Evolutionary conservation across 805 yeast species (phyloP).

Genomic region (Candida verbasci): DNA sequence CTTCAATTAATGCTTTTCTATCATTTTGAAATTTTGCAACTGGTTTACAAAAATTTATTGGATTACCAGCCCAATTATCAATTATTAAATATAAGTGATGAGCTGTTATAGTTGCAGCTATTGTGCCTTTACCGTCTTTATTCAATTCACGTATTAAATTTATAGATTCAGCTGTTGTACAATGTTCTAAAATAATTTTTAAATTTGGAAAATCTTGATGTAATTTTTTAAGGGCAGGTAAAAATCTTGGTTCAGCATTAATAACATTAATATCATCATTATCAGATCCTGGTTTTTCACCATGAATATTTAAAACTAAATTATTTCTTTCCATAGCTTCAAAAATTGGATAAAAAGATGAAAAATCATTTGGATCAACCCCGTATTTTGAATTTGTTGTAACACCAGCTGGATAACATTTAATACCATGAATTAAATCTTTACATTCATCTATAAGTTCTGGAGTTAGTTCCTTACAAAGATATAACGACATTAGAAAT

Average conservation of each 20-base stretch:
- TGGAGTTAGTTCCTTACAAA: constrained; percentile 77
- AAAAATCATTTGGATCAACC: constrained; percentile 89
- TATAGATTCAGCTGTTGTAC: constrained; percentile 88
- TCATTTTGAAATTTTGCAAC: constrained; percentile 93
- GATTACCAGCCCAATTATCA: constrained; percentile 96
- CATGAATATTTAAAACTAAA: constrained; percentile 84
- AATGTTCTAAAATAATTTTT: constrained; percentile 87
- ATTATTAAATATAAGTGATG: constrained; percentile 87
- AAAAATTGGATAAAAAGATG: constrained; percentile 83
- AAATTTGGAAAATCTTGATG: constrained; percentile 81
- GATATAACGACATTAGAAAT: constrained; percentile 86
- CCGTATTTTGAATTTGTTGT: constrained; percentile 95
- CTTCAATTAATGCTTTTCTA: constrained; percentile 71
- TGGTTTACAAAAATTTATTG: constrained; percentile 94
- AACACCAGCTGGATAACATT: constrained; percentile 98
- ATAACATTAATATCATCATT: constrained; percentile 74
- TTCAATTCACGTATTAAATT: constrained; percentile 64
- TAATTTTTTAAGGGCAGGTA: constrained; percentile 80
- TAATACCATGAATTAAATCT: constrained; percentile 78
- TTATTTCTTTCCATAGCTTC: constrained; percentile 78
- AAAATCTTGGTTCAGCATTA: constrained; percentile 88
- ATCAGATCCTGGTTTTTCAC: constrained; percentile 75
- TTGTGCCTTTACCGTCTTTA: constrained; percentile 42
- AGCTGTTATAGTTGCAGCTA: constrained; percentile 93
- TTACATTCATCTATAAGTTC: constrained; percentile 73